phyloP scores from a whole-genome alignment of 345 rosid species.

The Lepidium sativum region DNA sequence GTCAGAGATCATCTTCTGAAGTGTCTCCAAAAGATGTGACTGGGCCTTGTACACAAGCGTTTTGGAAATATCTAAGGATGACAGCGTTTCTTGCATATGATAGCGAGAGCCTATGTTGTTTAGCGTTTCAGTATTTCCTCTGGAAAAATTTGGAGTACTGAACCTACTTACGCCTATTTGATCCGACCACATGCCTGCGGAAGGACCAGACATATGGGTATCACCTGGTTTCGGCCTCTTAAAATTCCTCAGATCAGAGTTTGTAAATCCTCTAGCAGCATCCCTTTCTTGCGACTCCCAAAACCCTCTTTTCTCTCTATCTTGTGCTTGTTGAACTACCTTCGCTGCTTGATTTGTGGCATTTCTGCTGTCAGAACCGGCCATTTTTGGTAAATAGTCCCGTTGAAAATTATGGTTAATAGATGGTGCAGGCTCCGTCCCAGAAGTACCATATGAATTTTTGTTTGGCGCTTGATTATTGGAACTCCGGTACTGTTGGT shows the following conservation, averaged over 20 bases:
- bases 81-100: slow-evolving; percentile 36
- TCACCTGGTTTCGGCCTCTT: slow-evolving; percentile 47
- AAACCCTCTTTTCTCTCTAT: slow-evolving; percentile 32
- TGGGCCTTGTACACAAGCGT: slow-evolving; percentile 45
- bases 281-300: slow-evolving; percentile 32
- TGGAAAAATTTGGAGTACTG: slow-evolving; percentile 25
- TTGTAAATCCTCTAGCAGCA: slow-evolving; percentile 23
- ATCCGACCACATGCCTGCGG: slow-evolving; percentile 22
- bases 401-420: slow-evolving; percentile 24
- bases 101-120: slow-evolving; percentile 28
- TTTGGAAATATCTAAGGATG: slow-evolving; percentile 39
- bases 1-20: slow-evolving; percentile 33
- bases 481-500: slow-evolving; percentile 41
- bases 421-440: slow-evolving; percentile 26
- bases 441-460: slow-evolving; percentile 18
- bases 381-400: slow-evolving; percentile 32
- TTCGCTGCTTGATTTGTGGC: slow-evolving; percentile 30
- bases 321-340: slow-evolving; percentile 32
- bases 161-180: slow-evolving; percentile 29
- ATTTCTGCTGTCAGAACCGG: slow-evolving; percentile 23
- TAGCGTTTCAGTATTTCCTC: slow-evolving; percentile 25
- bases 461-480: slow-evolving; percentile 24
- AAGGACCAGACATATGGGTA: slow-evolving; percentile 19
- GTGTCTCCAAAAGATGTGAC: slow-evolving; percentile 34
- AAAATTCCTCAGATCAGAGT: slow-evolving; percentile 26